Evolutionary conservation across 306 rosid species (phyloP).

Genomic region (Chamaecrista fasciculata): DNA sequence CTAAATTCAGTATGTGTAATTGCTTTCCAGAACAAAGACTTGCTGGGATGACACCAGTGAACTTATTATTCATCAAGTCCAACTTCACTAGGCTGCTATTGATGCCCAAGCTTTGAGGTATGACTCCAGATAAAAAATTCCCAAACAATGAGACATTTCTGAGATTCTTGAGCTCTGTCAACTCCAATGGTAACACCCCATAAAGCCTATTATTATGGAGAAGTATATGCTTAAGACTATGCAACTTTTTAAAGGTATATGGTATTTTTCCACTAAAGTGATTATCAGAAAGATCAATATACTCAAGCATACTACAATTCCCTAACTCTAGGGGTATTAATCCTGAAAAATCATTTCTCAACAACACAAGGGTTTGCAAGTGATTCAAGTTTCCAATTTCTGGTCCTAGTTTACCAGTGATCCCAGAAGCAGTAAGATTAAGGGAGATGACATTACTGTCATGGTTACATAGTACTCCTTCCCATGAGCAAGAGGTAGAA

Average conservation of each 20-base stretch:
- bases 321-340: conserved; percentile 40
- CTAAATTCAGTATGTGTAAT: conserved; percentile 37
- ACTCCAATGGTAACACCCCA: no score
- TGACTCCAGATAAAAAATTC: conserved; percentile 57
- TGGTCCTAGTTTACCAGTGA: conserved; percentile 52
- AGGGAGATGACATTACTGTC: conserved; percentile 36
- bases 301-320: conserved; percentile 27
- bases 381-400: conserved; percentile 40
- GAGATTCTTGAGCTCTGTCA: conserved; percentile 34
- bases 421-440: conserved; percentile 35
- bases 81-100: neutral
- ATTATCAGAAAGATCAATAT: conserved; percentile 38
- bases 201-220: no score
- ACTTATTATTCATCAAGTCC: neutral
- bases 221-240: no score
- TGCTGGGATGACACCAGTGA: conserved; percentile 48
- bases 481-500: conserved; percentile 59
- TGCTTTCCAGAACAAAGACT: conserved; percentile 53
- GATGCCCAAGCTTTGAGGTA: conserved; percentile 6
- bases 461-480: conserved; percentile 44
- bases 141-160: conserved; percentile 41
- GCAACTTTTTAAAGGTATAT: no score
- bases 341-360: conserved; percentile 37
- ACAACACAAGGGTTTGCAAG: conserved; percentile 39
- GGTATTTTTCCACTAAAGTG: conserved; percentile 13